Conservation (phyloP, 208 protist species). For the Blechomonas ayalai region DNA sequence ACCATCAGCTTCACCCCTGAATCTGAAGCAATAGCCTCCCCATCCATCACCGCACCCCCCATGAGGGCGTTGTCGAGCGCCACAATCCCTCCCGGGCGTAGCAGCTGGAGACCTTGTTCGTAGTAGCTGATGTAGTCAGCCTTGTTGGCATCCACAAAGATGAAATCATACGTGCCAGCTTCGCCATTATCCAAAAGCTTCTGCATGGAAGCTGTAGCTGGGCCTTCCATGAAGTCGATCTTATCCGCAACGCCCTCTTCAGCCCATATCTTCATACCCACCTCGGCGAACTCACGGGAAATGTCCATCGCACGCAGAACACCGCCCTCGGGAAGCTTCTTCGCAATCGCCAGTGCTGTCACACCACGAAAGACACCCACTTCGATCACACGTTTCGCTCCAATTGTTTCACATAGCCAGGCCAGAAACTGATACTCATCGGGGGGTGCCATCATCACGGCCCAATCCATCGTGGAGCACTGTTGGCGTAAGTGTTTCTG, state of each 20-base stretch:
- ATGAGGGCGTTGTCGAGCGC: constrained; percentile 55
- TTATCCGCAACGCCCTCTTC: constrained; percentile 35
- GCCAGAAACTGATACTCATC: constrained; percentile 30
- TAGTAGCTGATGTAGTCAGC: constrained; percentile 51
- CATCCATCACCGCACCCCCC: constrained; percentile 15
- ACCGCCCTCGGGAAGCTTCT: constrained; percentile 28
- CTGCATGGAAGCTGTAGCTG: constrained; percentile 28
- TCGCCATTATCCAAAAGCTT: constrained; percentile 19
- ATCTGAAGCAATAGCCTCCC: constrained; percentile 1
- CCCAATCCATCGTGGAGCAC: constrained; percentile 6
- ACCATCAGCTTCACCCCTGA: constrained; percentile 7
- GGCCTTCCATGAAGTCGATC: constrained; percentile 36
- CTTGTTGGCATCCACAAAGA: constrained; percentile 71
- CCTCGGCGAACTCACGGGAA: constrained; percentile 22
- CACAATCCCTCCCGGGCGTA: constrained; percentile 36
- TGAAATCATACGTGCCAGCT: constrained; percentile 50
- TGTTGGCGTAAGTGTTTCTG: constrained; percentile 11
- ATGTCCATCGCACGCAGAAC: constrained; percentile 35
- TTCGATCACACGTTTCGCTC: constrained; percentile 26
- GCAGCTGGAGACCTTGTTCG: constrained; percentile 32
- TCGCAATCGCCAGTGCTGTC: constrained; percentile 32
- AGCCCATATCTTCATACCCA: constrained; percentile 32
- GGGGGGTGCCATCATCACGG: constrained; percentile 19
- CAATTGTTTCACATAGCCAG: constrained; percentile 25
- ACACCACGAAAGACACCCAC: constrained; percentile 50